Conservation (phyloP, 1,139 yeast genomes). For the Komagataea norvegica region DNA sequence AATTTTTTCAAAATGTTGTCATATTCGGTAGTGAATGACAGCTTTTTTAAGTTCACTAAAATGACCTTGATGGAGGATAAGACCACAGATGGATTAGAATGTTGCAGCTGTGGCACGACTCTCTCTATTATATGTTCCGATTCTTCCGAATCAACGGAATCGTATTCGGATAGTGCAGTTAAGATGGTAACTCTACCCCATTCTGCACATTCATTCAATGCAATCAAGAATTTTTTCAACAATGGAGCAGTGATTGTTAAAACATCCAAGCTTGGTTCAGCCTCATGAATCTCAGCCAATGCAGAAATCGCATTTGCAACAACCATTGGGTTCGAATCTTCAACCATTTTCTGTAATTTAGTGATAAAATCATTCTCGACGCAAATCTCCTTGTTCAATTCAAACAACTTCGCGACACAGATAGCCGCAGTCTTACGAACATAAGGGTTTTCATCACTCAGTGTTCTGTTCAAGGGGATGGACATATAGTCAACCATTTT, state of each 20-base stretch:
- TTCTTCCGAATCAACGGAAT: constrained; percentile 53
- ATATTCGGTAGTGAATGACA: constrained; percentile 38
- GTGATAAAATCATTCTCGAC: constrained; percentile 83
- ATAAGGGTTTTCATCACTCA: constrained; percentile 91
- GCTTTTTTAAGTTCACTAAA: constrained; percentile 60
- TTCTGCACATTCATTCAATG: constrained; percentile 95
- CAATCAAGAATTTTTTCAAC: constrained; percentile 65
- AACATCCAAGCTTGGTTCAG: constrained; percentile 49
- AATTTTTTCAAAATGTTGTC: constrained; percentile 59
- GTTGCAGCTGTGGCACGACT: constrained; percentile 93
- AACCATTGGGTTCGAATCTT: constrained; percentile 94
- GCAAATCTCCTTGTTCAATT: constrained; percentile 75
- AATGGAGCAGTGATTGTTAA: constrained; percentile 37
- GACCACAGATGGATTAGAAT: constrained; percentile 95
- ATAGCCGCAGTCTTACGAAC: constrained; percentile 97
- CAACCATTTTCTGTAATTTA: constrained; percentile 61
- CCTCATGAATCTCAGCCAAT: constrained; percentile 72
- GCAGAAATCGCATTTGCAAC: constrained; percentile 91
- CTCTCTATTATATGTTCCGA: constrained; percentile 86
- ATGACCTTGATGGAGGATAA: constrained; percentile 81
- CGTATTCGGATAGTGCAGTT: constrained; percentile 72
- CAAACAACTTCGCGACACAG: constrained; percentile 93
- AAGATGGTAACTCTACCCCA: constrained; percentile 96
- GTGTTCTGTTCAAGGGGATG: constrained; percentile 77
- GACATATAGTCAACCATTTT: constrained; percentile 95